Base-by-base conservation (phyloP, 345 rosid genomes). In the Leavenworthia alabamica region DNA sequence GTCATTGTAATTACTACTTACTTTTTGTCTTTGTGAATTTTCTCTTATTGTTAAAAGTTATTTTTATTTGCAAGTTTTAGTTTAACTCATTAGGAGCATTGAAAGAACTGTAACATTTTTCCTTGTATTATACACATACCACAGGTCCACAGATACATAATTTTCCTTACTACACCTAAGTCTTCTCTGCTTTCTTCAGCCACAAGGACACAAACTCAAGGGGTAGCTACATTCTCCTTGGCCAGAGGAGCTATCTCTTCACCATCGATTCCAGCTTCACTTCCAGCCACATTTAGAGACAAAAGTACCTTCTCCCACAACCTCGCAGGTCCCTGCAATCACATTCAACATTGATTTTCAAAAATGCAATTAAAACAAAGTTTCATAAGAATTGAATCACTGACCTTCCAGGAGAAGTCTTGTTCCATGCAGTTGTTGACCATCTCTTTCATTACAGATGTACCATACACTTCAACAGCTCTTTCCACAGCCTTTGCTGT, bases 391-490 rank as follows among this genome's bases (percentile, higher is more conserved):
- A 12, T 14, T 12, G 17, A 19, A 51, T 33, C 54, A 76, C 89
- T 74, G 15, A 88, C 98, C 96, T 89, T 89, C 99, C 97, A 93
- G 29, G 99, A 93, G 53, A 86, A 77, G 61, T 93, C 97, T 72
- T 80, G 86, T 37, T 85, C 82, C 99, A 93, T 93, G 70, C 99
- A 81, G 63, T 83, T 93, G 73, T 66, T 77, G 50, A 86, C 81
- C 84, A 93, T 89, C 76, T 93, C 96, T 64, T 65, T 70, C 53
- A 85, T 48, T 55, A 81, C 84, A 5, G 82, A 43, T 22, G 91
- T 83, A 24, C 78, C 96, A 31, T 70, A 86, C 35, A 75, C 58
- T 60, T 72, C 77, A 13, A 89, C 68, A 14, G 93, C 99, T 76
- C 84, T 80, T 4, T 45, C 64, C 16, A 83, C 94, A 13, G 75